Evolutionary conservation across 306 rosid genomes (phyloP).

Genomic region (Quercus parvula): DNA sequence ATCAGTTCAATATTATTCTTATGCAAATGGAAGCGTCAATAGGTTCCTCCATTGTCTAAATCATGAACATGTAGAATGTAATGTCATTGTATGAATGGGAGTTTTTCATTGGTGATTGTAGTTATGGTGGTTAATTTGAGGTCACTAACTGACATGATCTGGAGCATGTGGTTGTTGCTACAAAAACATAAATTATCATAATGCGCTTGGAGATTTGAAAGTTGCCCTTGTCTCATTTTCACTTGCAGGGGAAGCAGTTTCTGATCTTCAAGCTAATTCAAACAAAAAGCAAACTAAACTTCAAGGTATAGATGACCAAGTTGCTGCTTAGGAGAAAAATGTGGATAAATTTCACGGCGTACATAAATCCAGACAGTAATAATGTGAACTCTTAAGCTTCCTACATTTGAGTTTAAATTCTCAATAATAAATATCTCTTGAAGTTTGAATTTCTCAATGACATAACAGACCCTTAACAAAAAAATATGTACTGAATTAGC

Average conservation of each 20-base stretch:
- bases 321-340: neutral
- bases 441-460: no score
- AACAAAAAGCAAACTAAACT: neutral
- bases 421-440: no score
- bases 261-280: slow-evolving; percentile 5
- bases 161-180: neutral
- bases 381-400: no score
- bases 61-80: neutral
- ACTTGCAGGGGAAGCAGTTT: slow-evolving; percentile 29
- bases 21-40: neutral
- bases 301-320: neutral
- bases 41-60: neutral
- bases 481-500: neutral
- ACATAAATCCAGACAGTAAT: no score
- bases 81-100: neutral
- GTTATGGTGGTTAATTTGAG: neutral
- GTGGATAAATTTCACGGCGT: neutral
- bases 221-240: neutral
- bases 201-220: no score
- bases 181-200: neutral
- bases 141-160: neutral
- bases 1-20: neutral
- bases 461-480: neutral
- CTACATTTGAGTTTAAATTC: no score
- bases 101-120: neutral